Base-by-base conservation (phyloP, 2,329 filamentous ascomycete genomes). In the Claviceps sp. region DNA sequence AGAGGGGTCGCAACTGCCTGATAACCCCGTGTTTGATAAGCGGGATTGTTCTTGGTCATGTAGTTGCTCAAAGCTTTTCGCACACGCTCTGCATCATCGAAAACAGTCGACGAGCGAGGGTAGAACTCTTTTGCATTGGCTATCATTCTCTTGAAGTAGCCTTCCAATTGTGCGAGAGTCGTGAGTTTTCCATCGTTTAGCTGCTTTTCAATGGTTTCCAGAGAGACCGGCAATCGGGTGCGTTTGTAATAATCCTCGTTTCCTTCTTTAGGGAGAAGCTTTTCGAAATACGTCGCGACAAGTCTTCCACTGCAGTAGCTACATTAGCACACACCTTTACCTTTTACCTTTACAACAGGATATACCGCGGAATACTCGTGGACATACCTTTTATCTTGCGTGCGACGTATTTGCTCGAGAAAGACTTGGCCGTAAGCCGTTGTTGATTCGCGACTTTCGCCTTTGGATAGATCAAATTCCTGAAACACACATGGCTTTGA, bases 71-170 rank as follows among this genome's bases (percentile, higher is more conserved):
- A 76, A 3, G 88, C 84, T 69, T 95, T 95, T 47, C 89, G 79
- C 46, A 95, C 79, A 48, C 88, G 81, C 67, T 95, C 89, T 8
- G 89, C 88, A 70, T 95, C 89, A 44, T 89, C 84, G 63, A 85
- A 91, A 40, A 85, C 75, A 53, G 81, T 71, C 0, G 87, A 88
- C 44, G 77, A 78, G 59, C 84, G 84, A 54, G 83, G 76, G 62
- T 91, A 91, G 69, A 81, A 93, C 51, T 88, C 82, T 66, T 95
- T 95, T 38, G 87, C 87, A 62, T 95, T 95, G 57, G 81, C 77
- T 52, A 95, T 85, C 76, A 95, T 86, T 56, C 89, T 83, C 72
- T 93, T 94, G 63, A 91, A 79, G 64, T 90, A 90, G 62, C 85
- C 84, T 67, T 95, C 89, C 13, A 95, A 72, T 48, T 84, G 76